A percentile compares a stretch with the other conserved stretches of the same genome.
Evolutionary conservation across 169 alveolate genomes (phyloP).

Genomic region (Perkinsus olseni): DNA sequence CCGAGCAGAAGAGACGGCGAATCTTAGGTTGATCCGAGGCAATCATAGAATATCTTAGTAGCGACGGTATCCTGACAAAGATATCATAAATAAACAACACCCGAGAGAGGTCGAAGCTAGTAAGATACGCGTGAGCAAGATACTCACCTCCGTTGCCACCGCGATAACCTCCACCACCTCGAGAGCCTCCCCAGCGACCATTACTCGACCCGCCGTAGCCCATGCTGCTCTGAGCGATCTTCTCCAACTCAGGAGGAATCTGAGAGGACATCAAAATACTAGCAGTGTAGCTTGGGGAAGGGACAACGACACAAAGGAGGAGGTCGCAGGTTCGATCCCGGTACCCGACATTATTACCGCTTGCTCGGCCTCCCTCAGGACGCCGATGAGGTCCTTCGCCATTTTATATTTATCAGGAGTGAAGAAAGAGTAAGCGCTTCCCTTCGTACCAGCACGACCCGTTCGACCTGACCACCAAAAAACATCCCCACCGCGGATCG

Average conservation of each 20-base stretch:
- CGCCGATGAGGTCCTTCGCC: conserved; percentile 84
- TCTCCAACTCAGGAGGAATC: conserved; percentile 11
- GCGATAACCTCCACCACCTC: conserved; percentile 21
- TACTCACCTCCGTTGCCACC: conserved; percentile 24
- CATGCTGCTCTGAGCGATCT: background rate
- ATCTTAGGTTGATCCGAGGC: background rate
- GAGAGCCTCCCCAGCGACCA: conserved; percentile 23
- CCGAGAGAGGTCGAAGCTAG: too few relatives aligned
- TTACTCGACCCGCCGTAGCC: conserved; percentile 26
- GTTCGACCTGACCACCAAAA: conserved; percentile 37
- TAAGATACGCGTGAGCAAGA: background rate
- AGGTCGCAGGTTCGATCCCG: background rate
- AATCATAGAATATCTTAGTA: background rate
- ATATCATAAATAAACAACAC: too few relatives aligned
- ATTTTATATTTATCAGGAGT: conserved; percentile 76
- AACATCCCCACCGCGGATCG: conserved; percentile 7
- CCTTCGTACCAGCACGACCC: conserved; percentile 83
- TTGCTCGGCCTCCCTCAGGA: conserved; percentile 84
- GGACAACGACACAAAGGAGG: background rate
- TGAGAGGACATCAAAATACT: background rate
- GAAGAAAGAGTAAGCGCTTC: conserved; percentile 79
- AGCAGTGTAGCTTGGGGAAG: background rate
- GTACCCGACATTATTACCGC: conserved; percentile 30
- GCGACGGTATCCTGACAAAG: background rate
- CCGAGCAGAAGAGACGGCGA: background rate